Conservation (phyloP, 495 filamentous ascomycete species). For the Astrocystis sublimbata region DNA sequence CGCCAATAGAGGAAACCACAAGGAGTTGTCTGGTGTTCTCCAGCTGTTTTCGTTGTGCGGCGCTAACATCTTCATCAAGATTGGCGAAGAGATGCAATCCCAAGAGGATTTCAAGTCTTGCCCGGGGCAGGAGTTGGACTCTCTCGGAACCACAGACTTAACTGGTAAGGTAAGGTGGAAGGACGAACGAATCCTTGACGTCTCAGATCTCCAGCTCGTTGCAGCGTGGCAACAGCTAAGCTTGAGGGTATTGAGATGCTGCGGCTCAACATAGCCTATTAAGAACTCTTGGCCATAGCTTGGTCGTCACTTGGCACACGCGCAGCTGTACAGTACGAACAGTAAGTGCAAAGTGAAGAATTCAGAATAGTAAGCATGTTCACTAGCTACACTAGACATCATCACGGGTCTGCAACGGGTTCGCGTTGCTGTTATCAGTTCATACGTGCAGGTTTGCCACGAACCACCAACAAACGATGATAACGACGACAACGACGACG, state of each 20-base stretch:
- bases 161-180: not conserved
- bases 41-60: not conserved
- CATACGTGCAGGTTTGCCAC: not conserved
- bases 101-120: not conserved
- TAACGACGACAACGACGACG: not conserved
- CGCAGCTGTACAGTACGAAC: not conserved
- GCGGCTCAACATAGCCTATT: not conserved
- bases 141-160: not conserved
- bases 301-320: too few species aligned
- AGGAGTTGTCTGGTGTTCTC: not conserved
- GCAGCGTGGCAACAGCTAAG: not conserved
- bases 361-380: slow-evolving; percentile 10
- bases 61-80: not conserved
- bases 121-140: not conserved
- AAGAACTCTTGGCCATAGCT: not conserved
- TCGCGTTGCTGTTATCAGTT: not conserved
- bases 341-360: slow-evolving; percentile 4
- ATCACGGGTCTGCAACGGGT: not conserved
- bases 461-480: not conserved
- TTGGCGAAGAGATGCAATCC: not conserved
- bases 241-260: not conserved
- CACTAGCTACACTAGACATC: not conserved
- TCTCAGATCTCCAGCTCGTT: not conserved
- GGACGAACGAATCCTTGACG: not conserved
- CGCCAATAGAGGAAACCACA: too few species aligned